These are phyloP conservation scores for Syzygium oleosum DNA, from an alignment of 345 rosid genomes.

Conservation along the genomic window DNA sequence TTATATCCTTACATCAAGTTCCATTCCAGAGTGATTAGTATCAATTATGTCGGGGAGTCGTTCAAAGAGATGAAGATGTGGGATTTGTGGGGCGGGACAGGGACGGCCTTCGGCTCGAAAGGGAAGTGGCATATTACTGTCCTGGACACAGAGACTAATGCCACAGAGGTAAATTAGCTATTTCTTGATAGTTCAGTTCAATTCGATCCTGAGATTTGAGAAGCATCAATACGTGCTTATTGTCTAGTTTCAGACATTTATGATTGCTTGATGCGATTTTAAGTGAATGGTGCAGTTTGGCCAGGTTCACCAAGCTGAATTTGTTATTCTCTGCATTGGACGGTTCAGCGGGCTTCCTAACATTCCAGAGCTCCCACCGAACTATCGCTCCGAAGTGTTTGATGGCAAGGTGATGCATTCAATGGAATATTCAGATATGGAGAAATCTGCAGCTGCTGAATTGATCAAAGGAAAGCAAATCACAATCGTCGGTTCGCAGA, in stretches of 20 bases:
- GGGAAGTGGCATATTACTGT: constrained; percentile 33
- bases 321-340: constrained; percentile 26
- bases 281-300: neutral
- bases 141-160: constrained; percentile 1
- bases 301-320: constrained; percentile 25
- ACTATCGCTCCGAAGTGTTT: constrained; percentile 17
- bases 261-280: neutral
- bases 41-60: constrained; percentile 22
- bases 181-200: neutral
- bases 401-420: constrained; percentile 27
- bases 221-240: neutral
- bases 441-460: constrained; percentile 3
- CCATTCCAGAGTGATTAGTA: constrained; percentile 12
- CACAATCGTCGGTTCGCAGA: constrained; percentile 18
- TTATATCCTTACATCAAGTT: constrained; percentile 15
- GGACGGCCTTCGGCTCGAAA: constrained; percentile 20
- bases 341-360: constrained; percentile 20
- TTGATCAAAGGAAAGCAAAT: constrained; percentile 19
- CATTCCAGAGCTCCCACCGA: constrained; percentile 21
- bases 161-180: constrained; percentile 6
- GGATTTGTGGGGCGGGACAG: constrained; percentile 27
- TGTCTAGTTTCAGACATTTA: neutral
- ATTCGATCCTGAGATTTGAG: neutral
- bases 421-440: constrained; percentile 19
- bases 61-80: constrained; percentile 22